phyloP scores from a whole-genome alignment of 345 rosid genomes.

The Acer negundo region DNA sequence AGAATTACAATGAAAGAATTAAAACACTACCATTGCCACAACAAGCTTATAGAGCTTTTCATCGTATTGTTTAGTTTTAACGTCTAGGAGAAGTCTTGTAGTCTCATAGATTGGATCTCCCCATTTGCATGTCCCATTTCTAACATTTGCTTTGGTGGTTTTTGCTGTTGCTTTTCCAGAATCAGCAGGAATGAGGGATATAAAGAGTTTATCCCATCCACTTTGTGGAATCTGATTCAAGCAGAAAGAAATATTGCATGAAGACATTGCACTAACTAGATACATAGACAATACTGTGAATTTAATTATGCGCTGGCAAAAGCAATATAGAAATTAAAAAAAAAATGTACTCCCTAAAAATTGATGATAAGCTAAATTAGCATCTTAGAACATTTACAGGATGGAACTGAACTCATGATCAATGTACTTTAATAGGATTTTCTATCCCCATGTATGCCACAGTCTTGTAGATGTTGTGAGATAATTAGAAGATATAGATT shows the following conservation, averaged over 20 bases:
- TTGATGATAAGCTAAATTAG: not conserved
- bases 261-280: not conserved
- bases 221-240: constrained; percentile 68
- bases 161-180: constrained; percentile 90
- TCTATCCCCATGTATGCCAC: not conserved
- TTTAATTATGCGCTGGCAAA: not conserved
- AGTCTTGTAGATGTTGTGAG: not conserved
- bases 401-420: not conserved
- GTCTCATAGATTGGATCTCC: constrained; percentile 98
- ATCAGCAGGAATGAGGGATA: constrained; percentile 90
- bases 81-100: constrained; percentile 89
- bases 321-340: constrained; percentile 1
- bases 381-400: constrained; percentile 7
- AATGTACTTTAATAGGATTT: not conserved
- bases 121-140: constrained; percentile 98
- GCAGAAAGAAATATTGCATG: constrained; percentile 16
- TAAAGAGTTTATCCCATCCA: constrained; percentile 97
- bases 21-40: constrained; percentile 73
- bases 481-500: not conserved
- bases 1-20: constrained; percentile 9
- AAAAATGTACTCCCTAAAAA: not conserved
- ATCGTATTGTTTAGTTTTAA: constrained; percentile 72
- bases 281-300: not conserved
- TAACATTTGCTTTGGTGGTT: constrained; percentile 93
- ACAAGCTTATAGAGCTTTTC: constrained; percentile 84